These are phyloP conservation scores for Knufia fluminis DNA, from an alignment of 2,329 filamentous ascomycete genomes.

Conservation along the genomic window DNA sequence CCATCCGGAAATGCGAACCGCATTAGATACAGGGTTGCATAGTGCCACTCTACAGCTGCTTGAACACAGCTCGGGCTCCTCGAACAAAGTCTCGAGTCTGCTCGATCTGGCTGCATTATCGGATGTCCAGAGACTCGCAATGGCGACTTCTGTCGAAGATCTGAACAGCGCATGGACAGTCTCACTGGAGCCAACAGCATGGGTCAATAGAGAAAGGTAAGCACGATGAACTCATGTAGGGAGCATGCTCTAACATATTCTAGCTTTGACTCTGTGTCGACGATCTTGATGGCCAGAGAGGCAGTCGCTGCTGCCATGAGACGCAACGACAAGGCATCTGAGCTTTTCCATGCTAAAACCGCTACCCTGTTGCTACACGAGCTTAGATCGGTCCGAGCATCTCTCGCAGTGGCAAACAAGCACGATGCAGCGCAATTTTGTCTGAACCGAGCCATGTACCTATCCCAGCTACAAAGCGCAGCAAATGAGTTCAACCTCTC, in stretches of 20 bases:
- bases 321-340: slow-evolving; percentile 55
- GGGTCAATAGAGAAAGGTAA: slow-evolving; percentile 5
- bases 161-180: slow-evolving; percentile 11
- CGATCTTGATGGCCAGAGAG: slow-evolving; percentile 72
- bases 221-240: neutral
- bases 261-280: slow-evolving; percentile 56
- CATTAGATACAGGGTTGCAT: neutral
- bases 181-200: slow-evolving; percentile 9
- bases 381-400: slow-evolving; percentile 64
- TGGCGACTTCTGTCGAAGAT: slow-evolving; percentile 9
- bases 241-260: slow-evolving; percentile 2
- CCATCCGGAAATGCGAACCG: neutral
- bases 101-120: slow-evolving; percentile 13
- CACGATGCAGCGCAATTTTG: slow-evolving; percentile 81
- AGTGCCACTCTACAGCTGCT: neutral
- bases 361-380: slow-evolving; percentile 62
- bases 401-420: slow-evolving; percentile 65
- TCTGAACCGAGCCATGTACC: slow-evolving; percentile 69
- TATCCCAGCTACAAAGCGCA: slow-evolving; percentile 65
- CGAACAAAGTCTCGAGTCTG: neutral
- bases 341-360: slow-evolving; percentile 51
- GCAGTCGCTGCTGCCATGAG: slow-evolving; percentile 73
- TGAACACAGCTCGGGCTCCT: neutral
- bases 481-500: slow-evolving; percentile 64
- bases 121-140: slow-evolving; percentile 13